A percentile compares a stretch with the other conserved stretches of the same genome.
Evolutionary conservation across 208 protist species (phyloP).

Genomic region (Entamoeba moshkovskii): DNA sequence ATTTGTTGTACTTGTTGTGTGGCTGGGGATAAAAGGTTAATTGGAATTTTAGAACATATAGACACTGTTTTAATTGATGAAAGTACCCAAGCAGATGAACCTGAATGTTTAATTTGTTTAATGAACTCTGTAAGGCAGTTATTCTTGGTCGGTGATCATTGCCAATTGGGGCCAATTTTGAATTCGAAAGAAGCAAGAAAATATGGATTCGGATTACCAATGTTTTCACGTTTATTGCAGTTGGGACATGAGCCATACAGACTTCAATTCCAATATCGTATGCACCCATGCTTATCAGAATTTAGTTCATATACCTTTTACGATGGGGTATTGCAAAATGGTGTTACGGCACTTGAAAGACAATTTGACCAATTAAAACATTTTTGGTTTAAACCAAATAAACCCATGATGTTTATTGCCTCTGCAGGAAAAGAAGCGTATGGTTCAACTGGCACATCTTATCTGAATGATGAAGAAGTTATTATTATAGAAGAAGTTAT

Average conservation of each 20-base stretch:
- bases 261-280: constrained; percentile 85
- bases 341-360: constrained; percentile 60
- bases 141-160: constrained; percentile 75
- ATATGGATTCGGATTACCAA: constrained; percentile 64
- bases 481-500: constrained; percentile 68
- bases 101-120: constrained; percentile 81
- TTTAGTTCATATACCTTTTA: constrained; percentile 88
- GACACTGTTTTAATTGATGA: constrained; percentile 83
- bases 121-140: constrained; percentile 70
- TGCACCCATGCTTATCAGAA: constrained; percentile 79
- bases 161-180: constrained; percentile 79
- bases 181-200: constrained; percentile 68
- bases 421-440: constrained; percentile 69
- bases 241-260: constrained; percentile 63
- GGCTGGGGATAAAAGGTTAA: constrained; percentile 65
- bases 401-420: constrained; percentile 80
- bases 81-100: constrained; percentile 75
- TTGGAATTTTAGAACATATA: constrained; percentile 54
- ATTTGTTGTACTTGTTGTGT: constrained; percentile 79
- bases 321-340: constrained; percentile 82
- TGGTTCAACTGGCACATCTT: constrained; percentile 69
- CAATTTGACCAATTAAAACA: constrained; percentile 38
- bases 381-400: constrained; percentile 60
- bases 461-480: constrained; percentile 75
- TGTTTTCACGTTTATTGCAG: constrained; percentile 80